Conservation (phyloP, 441 rosid species). For the Croton setiger region DNA sequence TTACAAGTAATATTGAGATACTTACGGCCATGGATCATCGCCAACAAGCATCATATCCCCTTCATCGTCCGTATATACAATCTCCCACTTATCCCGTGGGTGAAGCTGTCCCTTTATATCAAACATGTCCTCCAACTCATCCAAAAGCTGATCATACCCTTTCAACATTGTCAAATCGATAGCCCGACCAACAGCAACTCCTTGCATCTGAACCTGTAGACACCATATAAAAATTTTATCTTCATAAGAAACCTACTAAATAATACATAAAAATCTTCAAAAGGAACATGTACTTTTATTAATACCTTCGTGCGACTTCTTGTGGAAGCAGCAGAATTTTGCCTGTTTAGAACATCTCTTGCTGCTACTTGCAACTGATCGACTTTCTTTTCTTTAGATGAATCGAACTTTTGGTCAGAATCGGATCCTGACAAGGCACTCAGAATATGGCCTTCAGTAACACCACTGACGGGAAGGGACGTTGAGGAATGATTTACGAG, state of each 20-base stretch:
- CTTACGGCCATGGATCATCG: conserved; percentile 95
- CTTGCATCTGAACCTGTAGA: conserved; percentile 90
- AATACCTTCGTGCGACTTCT: conserved; percentile 84
- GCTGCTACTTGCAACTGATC: conserved; percentile 43
- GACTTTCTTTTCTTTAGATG: conserved; percentile 47
- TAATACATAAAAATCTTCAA: too few relatives aligned
- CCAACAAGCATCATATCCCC: conserved; percentile 95
- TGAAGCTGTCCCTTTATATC: conserved; percentile 73
- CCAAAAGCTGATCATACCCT: conserved; percentile 68
- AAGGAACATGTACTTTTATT: not conserved
- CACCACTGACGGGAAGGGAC: conserved; percentile 23
- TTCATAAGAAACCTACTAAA: too few relatives aligned
- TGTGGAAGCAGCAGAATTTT: conserved; percentile 37
- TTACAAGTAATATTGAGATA: not conserved
- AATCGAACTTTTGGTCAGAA: conserved; percentile 51
- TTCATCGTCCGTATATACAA: conserved; percentile 80
- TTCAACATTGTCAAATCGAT: conserved; percentile 61
- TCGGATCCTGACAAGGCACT: conserved; percentile 33
- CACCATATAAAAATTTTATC: not conserved
- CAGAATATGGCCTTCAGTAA: conserved; percentile 25
- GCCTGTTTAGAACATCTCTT: conserved; percentile 66
- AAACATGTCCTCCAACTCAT: conserved; percentile 82
- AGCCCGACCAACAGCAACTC: conserved; percentile 89
- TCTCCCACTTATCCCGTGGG: conserved; percentile 61
- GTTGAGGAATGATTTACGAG: conserved; percentile 37